A percentile compares a stretch with the other conserved stretches of the same genome.
Evolutionary conservation across 768 basidiomycete species (phyloP).

Genomic region (Dentipellis sp.): DNA sequence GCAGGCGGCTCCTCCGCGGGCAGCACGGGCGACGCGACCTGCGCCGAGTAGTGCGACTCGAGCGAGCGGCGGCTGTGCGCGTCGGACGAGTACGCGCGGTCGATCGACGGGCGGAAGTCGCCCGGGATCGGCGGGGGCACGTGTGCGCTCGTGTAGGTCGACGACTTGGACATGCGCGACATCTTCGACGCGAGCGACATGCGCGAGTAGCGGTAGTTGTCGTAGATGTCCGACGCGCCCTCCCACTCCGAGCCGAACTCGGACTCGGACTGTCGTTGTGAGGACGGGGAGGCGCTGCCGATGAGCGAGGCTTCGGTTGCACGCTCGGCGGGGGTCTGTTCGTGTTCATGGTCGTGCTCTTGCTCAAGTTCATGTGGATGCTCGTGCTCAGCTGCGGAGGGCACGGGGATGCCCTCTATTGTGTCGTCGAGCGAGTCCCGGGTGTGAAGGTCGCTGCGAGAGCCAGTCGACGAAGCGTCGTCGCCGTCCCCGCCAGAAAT

Average conservation of each 20-base stretch:
- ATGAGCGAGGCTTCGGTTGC: not conserved
- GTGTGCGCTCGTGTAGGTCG: slow-evolving; percentile 18
- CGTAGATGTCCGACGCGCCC: slow-evolving; percentile 65
- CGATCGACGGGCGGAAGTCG: slow-evolving; percentile 10
- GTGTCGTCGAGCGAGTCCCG: slow-evolving; percentile 13
- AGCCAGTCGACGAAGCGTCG: slow-evolving; percentile 8
- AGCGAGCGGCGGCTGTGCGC: slow-evolving; percentile 2
- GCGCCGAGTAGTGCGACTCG: slow-evolving; percentile 2
- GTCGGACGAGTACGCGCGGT: slow-evolving; percentile 1
- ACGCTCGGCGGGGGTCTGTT: not conserved
- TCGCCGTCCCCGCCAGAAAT: slow-evolving; percentile 26
- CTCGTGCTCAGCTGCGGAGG: not conserved
- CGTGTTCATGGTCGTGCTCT: no score
- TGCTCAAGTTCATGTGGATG: not conserved
- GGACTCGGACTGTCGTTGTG: slow-evolving; percentile 4
- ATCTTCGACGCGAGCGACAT: slow-evolving; percentile 25
- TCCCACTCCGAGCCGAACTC: slow-evolving; percentile 47
- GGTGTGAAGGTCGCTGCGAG: not conserved
- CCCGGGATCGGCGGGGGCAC: slow-evolving; percentile 22
- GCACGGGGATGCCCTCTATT: slow-evolving; percentile 1
- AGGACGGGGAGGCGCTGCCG: not conserved
- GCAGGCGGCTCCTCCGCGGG: not conserved
- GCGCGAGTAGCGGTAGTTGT: slow-evolving; percentile 64
- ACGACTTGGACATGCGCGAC: slow-evolving; percentile 31
- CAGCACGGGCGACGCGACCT: not conserved